Percentiles rank a stretch among this genome's conserved stretches.
These are phyloP conservation scores for Phylloporus sp. DNA, from an alignment of 768 basidiomycete species.

Conservation along the genomic window DNA sequence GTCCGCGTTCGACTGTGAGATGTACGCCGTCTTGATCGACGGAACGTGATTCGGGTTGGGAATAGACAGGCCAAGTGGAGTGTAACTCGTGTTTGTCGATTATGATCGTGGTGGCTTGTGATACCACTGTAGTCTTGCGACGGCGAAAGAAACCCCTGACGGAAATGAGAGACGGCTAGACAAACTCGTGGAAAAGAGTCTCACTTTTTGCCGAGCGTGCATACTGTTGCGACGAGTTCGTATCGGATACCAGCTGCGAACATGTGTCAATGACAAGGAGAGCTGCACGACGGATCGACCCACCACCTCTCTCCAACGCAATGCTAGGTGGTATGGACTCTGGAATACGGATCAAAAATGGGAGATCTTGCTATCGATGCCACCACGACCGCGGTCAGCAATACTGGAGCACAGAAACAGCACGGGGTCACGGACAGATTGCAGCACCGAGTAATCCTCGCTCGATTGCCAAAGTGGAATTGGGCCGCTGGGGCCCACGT, in stretches of 20 bases:
- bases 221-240: constrained; percentile 84
- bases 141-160: constrained; percentile 71
- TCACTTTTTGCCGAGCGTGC: constrained; percentile 81
- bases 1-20: constrained; percentile 68
- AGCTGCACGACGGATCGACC: constrained; percentile 11
- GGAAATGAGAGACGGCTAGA: not conserved
- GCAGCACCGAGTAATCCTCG: constrained; percentile 65
- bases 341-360: constrained; percentile 87
- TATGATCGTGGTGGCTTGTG: constrained; percentile 65
- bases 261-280: not conserved
- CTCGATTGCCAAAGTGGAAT: constrained; percentile 77
- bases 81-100: constrained; percentile 94
- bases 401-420: not conserved
- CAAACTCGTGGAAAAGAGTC: constrained; percentile 15
- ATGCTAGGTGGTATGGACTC: constrained; percentile 88
- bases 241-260: constrained; percentile 74
- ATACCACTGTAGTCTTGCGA: constrained; percentile 63
- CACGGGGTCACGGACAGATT: constrained; percentile 45
- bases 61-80: constrained; percentile 89
- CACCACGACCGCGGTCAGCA: constrained; percentile 2
- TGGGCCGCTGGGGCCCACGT: constrained; percentile 77
- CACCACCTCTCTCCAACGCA: constrained; percentile 71
- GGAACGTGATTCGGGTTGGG: constrained; percentile 68
- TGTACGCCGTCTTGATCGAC: constrained; percentile 62
- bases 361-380: constrained; percentile 67